A percentile compares a stretch with the other conserved stretches of the same genome.
Conservation (phyloP, 2,329 filamentous ascomycete species). For the Cladosporium velox region DNA sequence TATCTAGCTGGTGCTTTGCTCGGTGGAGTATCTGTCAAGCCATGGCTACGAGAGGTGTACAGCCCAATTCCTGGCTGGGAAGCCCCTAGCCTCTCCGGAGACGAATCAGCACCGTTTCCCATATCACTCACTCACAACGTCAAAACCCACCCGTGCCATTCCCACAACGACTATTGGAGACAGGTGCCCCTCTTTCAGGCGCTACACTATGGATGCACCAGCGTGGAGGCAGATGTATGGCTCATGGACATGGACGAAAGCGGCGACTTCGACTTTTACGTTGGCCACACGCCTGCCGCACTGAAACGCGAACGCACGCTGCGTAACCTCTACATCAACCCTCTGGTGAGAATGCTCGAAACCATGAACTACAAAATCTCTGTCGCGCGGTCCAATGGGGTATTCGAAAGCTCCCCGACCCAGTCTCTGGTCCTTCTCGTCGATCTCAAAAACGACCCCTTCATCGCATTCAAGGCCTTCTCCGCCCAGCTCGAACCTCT, state of each 20-base stretch:
- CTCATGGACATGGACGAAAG: constrained; percentile 32
- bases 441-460: constrained; percentile 66
- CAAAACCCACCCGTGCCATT: constrained; percentile 61
- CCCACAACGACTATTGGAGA: constrained; percentile 73
- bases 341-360: constrained; percentile 61
- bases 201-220: constrained; percentile 59
- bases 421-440: constrained; percentile 62
- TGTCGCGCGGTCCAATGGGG: constrained; percentile 41
- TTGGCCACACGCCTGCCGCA: constrained; percentile 63
- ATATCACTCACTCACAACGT: constrained; percentile 41
- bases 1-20: background rate
- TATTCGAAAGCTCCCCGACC: constrained; percentile 48
- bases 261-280: constrained; percentile 58
- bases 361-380: constrained; percentile 19
- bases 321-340: constrained; percentile 64
- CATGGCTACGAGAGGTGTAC: background rate
- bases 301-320: constrained; percentile 61
- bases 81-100: background rate
- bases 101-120: background rate
- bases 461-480: constrained; percentile 56
- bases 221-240: constrained; percentile 72
- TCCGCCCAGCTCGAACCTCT: constrained; percentile 60
- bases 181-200: constrained; percentile 64
- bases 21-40: background rate
- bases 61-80: background rate